Evolutionary conservation across 768 basidiomycete genomes (phyloP).

Genomic region (Boletus bicolor): DNA sequence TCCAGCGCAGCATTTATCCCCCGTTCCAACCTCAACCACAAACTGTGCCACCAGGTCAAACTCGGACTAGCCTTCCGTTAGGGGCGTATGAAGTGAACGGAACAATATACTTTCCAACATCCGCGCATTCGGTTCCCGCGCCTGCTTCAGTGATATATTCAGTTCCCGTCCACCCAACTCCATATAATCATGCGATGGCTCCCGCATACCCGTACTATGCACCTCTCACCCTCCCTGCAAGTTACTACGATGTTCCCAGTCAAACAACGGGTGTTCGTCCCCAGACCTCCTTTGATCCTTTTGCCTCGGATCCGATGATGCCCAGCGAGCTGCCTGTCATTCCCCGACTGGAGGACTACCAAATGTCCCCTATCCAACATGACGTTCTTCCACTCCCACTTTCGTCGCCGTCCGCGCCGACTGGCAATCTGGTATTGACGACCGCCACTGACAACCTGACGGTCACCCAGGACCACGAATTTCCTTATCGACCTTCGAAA

Average conservation of each 20-base stretch:
- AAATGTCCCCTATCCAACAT: not conserved
- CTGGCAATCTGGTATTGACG: not conserved
- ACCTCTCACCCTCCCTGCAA: conserved; percentile 1
- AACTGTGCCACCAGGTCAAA: not conserved
- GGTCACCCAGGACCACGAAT: conserved; percentile 15
- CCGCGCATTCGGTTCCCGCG: not conserved
- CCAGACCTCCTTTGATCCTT: conserved; percentile 19
- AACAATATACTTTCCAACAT: conserved; percentile 29
- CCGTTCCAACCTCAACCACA: not conserved
- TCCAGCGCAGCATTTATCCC: conserved; percentile 1
- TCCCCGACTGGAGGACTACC: conserved; percentile 6
- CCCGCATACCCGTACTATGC: conserved; percentile 10
- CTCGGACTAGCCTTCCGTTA: conserved; percentile 5
- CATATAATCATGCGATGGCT: conserved; percentile 6
- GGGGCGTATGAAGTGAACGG: conserved; percentile 26
- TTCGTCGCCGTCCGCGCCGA: not conserved
- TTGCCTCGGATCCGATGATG: conserved; percentile 16
- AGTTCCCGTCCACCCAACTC: conserved; percentile 1
- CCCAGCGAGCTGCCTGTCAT: conserved; percentile 12
- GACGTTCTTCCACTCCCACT: not conserved
- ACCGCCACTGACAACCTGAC: not conserved
- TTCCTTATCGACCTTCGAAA: conserved; percentile 34
- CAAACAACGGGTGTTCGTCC: not conserved
- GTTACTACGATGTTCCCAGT: conserved; percentile 1
- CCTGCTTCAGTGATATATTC: conserved; percentile 7